phyloP scores from a whole-genome alignment of 2,329 filamentous ascomycete genomes.

The Harringtonia aguacate region DNA sequence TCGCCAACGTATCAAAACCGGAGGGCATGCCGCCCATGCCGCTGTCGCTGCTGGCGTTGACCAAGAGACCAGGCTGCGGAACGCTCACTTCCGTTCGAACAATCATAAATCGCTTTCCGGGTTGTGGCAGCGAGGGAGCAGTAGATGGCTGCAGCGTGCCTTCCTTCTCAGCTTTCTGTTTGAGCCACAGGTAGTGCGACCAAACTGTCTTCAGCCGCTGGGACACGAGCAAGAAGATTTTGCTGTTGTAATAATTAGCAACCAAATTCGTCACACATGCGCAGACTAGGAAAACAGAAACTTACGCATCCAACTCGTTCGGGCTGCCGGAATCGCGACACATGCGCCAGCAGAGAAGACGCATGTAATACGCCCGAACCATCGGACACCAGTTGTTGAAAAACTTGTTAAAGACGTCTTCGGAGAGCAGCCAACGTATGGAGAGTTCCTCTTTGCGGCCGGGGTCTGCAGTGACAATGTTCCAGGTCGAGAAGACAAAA shows the following conservation, averaged over 20 bases:
- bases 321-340: slow-evolving; percentile 63
- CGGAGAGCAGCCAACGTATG: slow-evolving; percentile 62
- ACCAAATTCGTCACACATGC: no score
- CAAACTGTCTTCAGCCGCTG: slow-evolving; percentile 61
- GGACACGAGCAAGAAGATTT: slow-evolving; percentile 58
- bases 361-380: slow-evolving; percentile 89
- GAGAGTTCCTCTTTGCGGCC: slow-evolving; percentile 61
- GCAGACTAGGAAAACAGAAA: slow-evolving; percentile 10
- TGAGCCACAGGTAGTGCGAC: slow-evolving; percentile 69
- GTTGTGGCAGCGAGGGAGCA: slow-evolving; percentile 73
- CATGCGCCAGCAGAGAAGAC: slow-evolving; percentile 79
- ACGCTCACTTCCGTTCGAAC: slow-evolving; percentile 61
- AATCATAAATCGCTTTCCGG: slow-evolving; percentile 78
- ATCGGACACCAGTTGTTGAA: slow-evolving; percentile 96
- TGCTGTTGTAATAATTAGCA: slow-evolving; percentile 28
- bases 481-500: slow-evolving; percentile 74
- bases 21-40: not conserved
- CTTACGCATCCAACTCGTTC: slow-evolving; percentile 57
- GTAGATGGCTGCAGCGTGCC: slow-evolving; percentile 56
- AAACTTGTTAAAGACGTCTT: slow-evolving; percentile 64
- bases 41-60: not conserved
- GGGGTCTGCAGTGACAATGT: slow-evolving; percentile 54
- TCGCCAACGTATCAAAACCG: slow-evolving; percentile 8
- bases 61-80: slow-evolving; percentile 32
- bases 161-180: slow-evolving; percentile 50